These are phyloP conservation scores for Trypanosoma congolense DNA, from an alignment of 208 protist genomes.

Conservation along the genomic window DNA sequence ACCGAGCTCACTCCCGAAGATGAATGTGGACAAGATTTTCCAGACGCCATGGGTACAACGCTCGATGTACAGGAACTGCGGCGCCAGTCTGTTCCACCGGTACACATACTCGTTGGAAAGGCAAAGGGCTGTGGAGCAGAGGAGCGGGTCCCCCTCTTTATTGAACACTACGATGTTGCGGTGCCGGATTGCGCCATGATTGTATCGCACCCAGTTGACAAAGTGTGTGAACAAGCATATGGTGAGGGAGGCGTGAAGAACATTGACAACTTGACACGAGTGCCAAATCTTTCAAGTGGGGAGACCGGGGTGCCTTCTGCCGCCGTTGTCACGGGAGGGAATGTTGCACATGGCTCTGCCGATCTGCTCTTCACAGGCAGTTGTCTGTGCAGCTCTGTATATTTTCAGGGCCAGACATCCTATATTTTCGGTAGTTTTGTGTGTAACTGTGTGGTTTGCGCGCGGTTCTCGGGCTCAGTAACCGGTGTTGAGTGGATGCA, in stretches of 20 bases:
- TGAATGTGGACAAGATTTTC: slow-evolving; percentile 27
- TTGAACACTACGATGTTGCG: slow-evolving; percentile 6
- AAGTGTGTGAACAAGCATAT: not conserved
- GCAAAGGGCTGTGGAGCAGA: not conserved
- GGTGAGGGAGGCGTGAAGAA: not conserved
- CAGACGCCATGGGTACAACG: slow-evolving; percentile 38
- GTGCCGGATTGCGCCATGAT: not conserved
- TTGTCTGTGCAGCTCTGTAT: slow-evolving; percentile 52
- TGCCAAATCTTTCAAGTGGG: too few species aligned
- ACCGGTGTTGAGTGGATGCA: slow-evolving; percentile 78
- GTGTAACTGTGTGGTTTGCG: slow-evolving; percentile 61
- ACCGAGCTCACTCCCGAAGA: not conserved
- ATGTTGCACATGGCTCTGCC: not conserved
- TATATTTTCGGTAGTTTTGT: slow-evolving; percentile 75
- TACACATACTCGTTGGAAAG: not conserved
- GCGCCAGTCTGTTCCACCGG: not conserved
- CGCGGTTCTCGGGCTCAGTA: slow-evolving; percentile 30
- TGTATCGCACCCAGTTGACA: not conserved
- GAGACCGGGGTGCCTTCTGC: not conserved
- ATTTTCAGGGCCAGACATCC: slow-evolving; percentile 36
- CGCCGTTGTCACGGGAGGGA: too few species aligned
- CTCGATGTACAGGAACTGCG: slow-evolving; percentile 36
- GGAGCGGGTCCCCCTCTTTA: slow-evolving; percentile 5
- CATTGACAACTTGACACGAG: not conserved
- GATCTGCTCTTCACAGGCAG: slow-evolving; percentile 37